A percentile compares a stretch with the other conserved stretches of the same genome.
Conservation (phyloP, 2,329 filamentous ascomycete genomes). For the Aspergillus sp. region DNA sequence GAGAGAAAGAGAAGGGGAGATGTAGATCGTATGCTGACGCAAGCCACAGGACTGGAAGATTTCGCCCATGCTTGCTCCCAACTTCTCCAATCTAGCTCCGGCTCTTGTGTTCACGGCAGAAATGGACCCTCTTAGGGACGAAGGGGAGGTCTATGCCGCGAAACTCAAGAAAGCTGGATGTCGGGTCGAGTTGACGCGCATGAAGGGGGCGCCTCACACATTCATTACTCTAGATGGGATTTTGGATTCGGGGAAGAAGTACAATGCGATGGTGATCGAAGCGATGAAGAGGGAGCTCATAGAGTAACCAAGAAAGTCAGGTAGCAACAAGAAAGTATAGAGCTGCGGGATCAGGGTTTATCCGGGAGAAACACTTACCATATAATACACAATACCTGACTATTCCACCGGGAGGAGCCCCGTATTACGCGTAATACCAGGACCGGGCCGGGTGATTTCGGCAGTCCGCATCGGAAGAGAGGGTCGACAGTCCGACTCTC, state of each 20-base stretch:
- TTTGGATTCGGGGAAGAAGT: conserved; percentile 28
- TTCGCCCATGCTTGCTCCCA: conserved; percentile 39
- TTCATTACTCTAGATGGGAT: conserved; percentile 32
- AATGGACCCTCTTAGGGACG: conserved; percentile 43
- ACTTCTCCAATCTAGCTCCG: conserved; percentile 37
- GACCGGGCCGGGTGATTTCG: conserved; percentile 28
- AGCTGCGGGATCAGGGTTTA: conserved; percentile 17
- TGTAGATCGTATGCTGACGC: background rate
- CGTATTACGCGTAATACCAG: background rate
- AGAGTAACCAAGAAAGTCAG: background rate
- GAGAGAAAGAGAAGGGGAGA: no score
- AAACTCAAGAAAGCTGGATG: conserved; percentile 38
- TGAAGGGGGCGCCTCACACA: conserved; percentile 36
- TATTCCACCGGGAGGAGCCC: background rate
- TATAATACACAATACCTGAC: conserved; percentile 9
- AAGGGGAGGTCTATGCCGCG: conserved; percentile 40
- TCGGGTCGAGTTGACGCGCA: conserved; percentile 31
- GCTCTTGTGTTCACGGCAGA: conserved; percentile 42
- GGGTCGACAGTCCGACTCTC: conserved; percentile 1
- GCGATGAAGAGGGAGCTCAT: conserved; percentile 26
- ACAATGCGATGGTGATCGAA: conserved; percentile 29
- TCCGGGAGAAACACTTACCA: conserved; percentile 14
- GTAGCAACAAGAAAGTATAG: background rate
- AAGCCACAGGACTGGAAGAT: conserved; percentile 41
- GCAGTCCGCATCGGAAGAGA: conserved; percentile 22